Evolutionary conservation across 768 basidiomycete species (phyloP).

Genomic region (Calvatia gigantea): DNA sequence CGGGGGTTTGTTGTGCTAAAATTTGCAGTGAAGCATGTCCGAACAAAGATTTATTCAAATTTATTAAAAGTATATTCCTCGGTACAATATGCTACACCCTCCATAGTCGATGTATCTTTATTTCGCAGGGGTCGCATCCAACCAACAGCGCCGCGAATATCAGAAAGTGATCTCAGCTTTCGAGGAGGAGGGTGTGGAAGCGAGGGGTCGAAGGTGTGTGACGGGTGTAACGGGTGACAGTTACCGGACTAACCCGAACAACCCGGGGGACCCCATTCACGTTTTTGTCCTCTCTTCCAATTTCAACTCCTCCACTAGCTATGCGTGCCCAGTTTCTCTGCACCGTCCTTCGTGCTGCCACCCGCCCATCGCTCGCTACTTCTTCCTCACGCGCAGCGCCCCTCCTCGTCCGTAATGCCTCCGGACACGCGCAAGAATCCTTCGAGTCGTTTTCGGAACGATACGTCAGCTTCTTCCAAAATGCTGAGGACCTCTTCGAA

Average conservation of each 20-base stretch:
- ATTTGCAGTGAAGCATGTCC: too few species aligned
- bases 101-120: too few species aligned
- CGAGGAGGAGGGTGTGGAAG: not conserved
- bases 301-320: conserved; percentile 17
- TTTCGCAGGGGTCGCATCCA: not conserved
- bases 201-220: not conserved
- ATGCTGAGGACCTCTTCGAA: conserved; percentile 95
- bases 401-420: conserved; percentile 42
- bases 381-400: conserved; percentile 36
- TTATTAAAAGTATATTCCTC: too few species aligned
- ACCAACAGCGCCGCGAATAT: not conserved
- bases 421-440: conserved; percentile 80
- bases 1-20: too few species aligned
- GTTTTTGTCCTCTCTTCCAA: conserved; percentile 17
- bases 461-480: conserved; percentile 91
- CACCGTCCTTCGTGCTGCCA: conserved; percentile 56
- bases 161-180: not conserved
- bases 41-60: too few species aligned
- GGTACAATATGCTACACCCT: too few species aligned
- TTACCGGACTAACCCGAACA: conserved; percentile 24
- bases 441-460: conserved; percentile 94
- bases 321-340: conserved; percentile 62
- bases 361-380: conserved; percentile 43
- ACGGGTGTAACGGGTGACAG: conserved; percentile 7
- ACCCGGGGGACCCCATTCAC: conserved; percentile 26